Percentiles rank a stretch among this genome's conserved stretches.
phyloP scores from a whole-genome alignment of 2,329 filamentous ascomycete genomes.

The Trichoderma gracile region DNA sequence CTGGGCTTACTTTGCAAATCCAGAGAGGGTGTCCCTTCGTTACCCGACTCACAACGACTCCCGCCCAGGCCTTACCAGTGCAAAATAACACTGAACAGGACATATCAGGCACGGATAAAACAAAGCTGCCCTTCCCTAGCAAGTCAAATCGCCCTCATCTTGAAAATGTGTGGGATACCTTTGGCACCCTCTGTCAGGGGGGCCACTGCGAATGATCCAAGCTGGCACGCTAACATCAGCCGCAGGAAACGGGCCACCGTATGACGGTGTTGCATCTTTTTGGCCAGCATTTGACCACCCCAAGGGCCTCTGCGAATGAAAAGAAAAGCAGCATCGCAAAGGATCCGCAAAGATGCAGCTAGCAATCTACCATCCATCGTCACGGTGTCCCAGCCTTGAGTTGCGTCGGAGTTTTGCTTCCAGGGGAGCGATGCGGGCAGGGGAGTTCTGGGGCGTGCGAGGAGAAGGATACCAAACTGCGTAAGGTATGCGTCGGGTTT shows the following conservation, averaged over 20 bases:
- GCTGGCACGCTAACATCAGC: slow-evolving; percentile 22
- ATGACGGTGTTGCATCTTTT: slow-evolving; percentile 15
- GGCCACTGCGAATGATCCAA: background rate
- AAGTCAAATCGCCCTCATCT: slow-evolving; percentile 16
- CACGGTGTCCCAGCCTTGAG: slow-evolving; percentile 6
- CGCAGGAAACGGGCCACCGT: slow-evolving; percentile 2
- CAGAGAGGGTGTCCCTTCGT: too few species aligned
- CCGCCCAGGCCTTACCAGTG: too few species aligned
- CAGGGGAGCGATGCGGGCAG: too few species aligned
- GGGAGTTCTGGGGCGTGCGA: background rate
- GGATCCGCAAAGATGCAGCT: slow-evolving; percentile 22
- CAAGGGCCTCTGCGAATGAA: slow-evolving; percentile 9
- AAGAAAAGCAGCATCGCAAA: slow-evolving; percentile 10
- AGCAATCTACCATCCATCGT: slow-evolving; percentile 25
- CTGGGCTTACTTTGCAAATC: too few species aligned
- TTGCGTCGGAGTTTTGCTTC: background rate
- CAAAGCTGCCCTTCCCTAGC: background rate
- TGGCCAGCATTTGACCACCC: background rate
- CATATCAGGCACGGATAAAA: background rate
- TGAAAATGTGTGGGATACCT: slow-evolving; percentile 19
- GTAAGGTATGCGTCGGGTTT: background rate
- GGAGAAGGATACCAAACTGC: background rate
- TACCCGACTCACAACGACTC: too few species aligned
- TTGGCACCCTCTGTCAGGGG: slow-evolving; percentile 13
- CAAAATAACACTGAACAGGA: background rate